Conservation (phyloP, 495 filamentous ascomycete genomes). For the Aspergillus sclerotioniger region DNA sequence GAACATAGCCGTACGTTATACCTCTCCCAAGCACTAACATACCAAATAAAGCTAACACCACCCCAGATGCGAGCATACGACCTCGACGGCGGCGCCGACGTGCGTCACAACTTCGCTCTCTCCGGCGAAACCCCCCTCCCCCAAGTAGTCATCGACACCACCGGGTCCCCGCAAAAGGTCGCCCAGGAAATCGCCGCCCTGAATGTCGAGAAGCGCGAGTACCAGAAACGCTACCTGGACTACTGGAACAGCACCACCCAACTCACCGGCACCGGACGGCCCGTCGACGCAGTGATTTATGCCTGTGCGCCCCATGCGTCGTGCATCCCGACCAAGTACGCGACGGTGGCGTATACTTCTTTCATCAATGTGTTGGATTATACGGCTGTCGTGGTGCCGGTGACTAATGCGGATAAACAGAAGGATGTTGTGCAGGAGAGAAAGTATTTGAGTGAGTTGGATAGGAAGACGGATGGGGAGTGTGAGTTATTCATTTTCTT, state of each 20-base stretch:
- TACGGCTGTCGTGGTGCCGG: slow-evolving; percentile 55
- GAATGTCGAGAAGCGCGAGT: slow-evolving; percentile 58
- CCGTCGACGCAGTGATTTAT: slow-evolving; percentile 54
- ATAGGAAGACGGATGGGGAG: slow-evolving; percentile 41
- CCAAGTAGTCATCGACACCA: slow-evolving; percentile 33
- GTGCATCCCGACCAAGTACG: slow-evolving; percentile 46
- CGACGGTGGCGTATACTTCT: slow-evolving; percentile 49
- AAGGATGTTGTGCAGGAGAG: slow-evolving; percentile 45
- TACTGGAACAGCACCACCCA: slow-evolving; percentile 64
- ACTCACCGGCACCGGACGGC: slow-evolving; percentile 54
- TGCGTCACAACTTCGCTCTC: slow-evolving; percentile 46
- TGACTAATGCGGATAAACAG: slow-evolving; percentile 53
- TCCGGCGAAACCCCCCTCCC: slow-evolving; percentile 52
- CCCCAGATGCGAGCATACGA: slow-evolving; percentile 26
- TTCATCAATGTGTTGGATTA: slow-evolving; percentile 61
- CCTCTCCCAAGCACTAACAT: background rate
- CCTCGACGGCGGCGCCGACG: slow-evolving; percentile 52
- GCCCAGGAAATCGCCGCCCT: slow-evolving; percentile 49
- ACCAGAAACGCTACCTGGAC: slow-evolving; percentile 64
- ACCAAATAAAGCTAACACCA: background rate
- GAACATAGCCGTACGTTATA: slow-evolving; percentile 30
- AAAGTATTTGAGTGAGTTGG: slow-evolving; percentile 39
- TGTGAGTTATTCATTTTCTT: slow-evolving; percentile 45
- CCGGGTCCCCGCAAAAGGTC: slow-evolving; percentile 27
- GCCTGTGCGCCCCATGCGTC: slow-evolving; percentile 46